A percentile compares a stretch with the other conserved stretches of the same genome.
Conservation (phyloP, 352 stramenopile species). For the Blastocystis sp. region DNA sequence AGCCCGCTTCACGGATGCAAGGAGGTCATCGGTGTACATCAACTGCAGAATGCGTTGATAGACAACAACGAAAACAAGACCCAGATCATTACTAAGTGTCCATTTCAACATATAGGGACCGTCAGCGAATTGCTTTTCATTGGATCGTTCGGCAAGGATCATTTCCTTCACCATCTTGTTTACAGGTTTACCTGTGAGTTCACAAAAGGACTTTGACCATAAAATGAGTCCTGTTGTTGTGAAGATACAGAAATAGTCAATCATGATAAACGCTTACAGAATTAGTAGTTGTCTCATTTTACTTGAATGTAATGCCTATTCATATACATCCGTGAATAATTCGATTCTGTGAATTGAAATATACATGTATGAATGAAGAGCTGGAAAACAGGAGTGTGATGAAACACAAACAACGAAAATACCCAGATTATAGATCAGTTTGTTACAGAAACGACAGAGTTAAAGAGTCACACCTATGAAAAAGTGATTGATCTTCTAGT, state of each 20-base stretch:
- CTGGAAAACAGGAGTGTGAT: too few relatives aligned
- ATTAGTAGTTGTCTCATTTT: not conserved
- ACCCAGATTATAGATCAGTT: too few relatives aligned
- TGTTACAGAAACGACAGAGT: too few relatives aligned
- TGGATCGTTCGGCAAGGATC: constrained; percentile 82
- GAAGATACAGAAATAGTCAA: constrained; percentile 87
- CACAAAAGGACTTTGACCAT: constrained; percentile 82
- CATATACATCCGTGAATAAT: too few relatives aligned
- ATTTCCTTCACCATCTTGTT: constrained; percentile 83
- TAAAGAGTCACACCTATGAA: too few relatives aligned
- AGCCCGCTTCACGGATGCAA: constrained; percentile 80
- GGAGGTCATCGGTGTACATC: constrained; percentile 84
- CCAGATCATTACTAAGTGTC: constrained; percentile 85
- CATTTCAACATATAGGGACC: constrained; percentile 84
- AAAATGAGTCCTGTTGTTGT: constrained; percentile 83
- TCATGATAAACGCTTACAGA: constrained; percentile 74
- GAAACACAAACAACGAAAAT: too few relatives aligned
- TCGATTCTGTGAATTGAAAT: too few relatives aligned
- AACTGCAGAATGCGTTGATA: constrained; percentile 86
- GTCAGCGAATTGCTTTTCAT: constrained; percentile 80
- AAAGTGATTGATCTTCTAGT: too few relatives aligned
- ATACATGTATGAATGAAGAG: too few relatives aligned
- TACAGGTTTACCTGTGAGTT: constrained; percentile 80
- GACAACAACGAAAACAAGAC: constrained; percentile 85
- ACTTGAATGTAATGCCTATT: too few relatives aligned